A percentile compares a stretch with the other conserved stretches of the same genome.
Evolutionary conservation across 192 early-diverging fungal species (phyloP).

Genomic region (Borealophlyctis nickersoniae): DNA sequence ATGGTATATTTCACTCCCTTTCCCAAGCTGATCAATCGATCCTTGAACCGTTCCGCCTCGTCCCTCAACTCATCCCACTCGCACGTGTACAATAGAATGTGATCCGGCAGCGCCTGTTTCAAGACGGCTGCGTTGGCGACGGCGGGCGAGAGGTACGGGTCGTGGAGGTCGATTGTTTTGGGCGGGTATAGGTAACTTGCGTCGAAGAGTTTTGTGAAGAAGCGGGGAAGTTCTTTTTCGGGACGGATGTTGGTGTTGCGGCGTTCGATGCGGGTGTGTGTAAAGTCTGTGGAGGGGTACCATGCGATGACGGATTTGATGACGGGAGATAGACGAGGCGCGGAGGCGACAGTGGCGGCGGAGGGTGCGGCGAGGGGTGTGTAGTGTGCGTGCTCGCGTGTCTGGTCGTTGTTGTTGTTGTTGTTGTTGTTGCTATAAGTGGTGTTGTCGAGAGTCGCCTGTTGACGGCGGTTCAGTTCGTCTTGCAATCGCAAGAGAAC

Average conservation of each 20-base stretch:
- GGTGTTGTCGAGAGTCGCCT: background rate
- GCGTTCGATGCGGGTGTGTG: background rate
- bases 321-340: background rate
- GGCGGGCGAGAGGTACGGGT: background rate
- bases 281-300: background rate
- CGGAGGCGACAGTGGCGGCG: background rate
- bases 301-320: background rate
- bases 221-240: background rate
- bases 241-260: background rate
- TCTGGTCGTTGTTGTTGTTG: no score
- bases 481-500: background rate
- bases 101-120: background rate
- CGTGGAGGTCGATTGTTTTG: background rate
- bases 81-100: background rate
- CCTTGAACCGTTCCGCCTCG: background rate
- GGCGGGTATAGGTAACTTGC: background rate
- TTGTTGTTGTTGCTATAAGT: no score
- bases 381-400: no score
- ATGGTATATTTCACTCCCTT: background rate
- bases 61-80: slow-evolving; percentile 2
- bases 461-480: background rate
- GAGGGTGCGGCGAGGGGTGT: background rate
- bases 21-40: background rate
- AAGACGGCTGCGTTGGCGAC: background rate
- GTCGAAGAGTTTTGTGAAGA: slow-evolving; percentile 7